phyloP scores from a whole-genome alignment of 1,139 yeast genomes.

The Saccharomyces hybrid region DNA sequence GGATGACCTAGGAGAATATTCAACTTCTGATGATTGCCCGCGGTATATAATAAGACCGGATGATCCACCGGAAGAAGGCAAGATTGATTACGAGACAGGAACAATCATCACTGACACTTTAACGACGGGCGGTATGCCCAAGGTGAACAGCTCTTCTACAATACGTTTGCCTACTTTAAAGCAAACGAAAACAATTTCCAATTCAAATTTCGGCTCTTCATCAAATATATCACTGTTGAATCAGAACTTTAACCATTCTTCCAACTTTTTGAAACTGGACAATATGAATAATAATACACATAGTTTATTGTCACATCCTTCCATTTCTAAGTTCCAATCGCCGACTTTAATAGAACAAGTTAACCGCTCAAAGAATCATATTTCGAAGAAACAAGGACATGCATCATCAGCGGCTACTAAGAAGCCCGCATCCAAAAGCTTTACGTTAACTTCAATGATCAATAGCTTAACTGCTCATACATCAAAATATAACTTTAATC shows the following conservation, averaged over 20 bases:
- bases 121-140: conserved; percentile 19
- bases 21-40: conserved; percentile 52
- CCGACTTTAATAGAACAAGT: not conserved
- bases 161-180: conserved; percentile 19
- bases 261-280: not conserved
- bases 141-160: conserved; percentile 15
- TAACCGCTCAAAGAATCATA: conserved; percentile 7
- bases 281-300: not conserved
- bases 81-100: conserved; percentile 30
- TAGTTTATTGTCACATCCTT: not conserved
- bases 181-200: conserved; percentile 6
- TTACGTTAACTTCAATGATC: conserved; percentile 4
- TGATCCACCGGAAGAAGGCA: conserved; percentile 32
- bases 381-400: conserved; percentile 8
- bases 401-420: conserved; percentile 19
- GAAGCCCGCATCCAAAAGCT: not conserved
- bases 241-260: conserved; percentile 5
- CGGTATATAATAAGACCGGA: conserved; percentile 47
- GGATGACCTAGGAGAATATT: conserved; percentile 74
- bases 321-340: not conserved
- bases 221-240: conserved; percentile 5
- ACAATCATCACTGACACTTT: conserved; percentile 23
- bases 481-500: conserved; percentile 19
- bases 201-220: conserved; percentile 5
- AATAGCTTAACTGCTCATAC: conserved; percentile 25